Conservation (phyloP, 495 filamentous ascomycete genomes). For the Hyaloscypha bicolor region DNA sequence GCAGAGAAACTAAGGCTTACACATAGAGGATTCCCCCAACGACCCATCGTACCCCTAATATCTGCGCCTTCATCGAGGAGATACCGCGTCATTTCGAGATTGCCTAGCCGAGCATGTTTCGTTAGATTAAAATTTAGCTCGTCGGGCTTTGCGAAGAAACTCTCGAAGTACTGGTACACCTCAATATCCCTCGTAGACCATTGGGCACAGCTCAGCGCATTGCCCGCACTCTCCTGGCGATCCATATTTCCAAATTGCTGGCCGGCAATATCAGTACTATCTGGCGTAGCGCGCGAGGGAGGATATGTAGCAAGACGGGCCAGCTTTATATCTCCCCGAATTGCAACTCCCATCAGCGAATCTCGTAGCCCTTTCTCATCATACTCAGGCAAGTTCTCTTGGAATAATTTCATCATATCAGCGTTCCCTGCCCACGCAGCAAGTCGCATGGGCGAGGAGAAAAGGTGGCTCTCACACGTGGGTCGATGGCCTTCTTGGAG, state of each 20-base stretch:
- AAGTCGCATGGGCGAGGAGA: conserved; percentile 26
- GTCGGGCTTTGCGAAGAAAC: conserved; percentile 12
- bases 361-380: not conserved
- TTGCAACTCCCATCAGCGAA: conserved; percentile 17
- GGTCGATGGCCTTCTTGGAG: conserved; percentile 23
- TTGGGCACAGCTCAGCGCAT: not conserved
- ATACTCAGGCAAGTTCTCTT: conserved; percentile 19
- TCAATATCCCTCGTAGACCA: conserved; percentile 8
- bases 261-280: conserved; percentile 19
- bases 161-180: conserved; percentile 14
- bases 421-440: conserved; percentile 25
- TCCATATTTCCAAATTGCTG: conserved; percentile 18
- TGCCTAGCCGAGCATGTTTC: conserved; percentile 9
- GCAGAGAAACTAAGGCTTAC: too few species aligned
- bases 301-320: conserved; percentile 21
- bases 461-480: conserved; percentile 10
- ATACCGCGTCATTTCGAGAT: conserved; percentile 18
- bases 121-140: not conserved
- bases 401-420: conserved; percentile 23
- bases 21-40: conserved; percentile 1
- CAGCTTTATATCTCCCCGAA: conserved; percentile 23
- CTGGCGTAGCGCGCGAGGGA: conserved; percentile 19
- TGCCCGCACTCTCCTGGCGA: not conserved
- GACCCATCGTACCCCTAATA: not conserved
- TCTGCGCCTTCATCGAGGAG: conserved; percentile 21